Base-by-base conservation (phyloP, 1,284 basidiomycete genomes). In the Ceratobasidium sp. region DNA sequence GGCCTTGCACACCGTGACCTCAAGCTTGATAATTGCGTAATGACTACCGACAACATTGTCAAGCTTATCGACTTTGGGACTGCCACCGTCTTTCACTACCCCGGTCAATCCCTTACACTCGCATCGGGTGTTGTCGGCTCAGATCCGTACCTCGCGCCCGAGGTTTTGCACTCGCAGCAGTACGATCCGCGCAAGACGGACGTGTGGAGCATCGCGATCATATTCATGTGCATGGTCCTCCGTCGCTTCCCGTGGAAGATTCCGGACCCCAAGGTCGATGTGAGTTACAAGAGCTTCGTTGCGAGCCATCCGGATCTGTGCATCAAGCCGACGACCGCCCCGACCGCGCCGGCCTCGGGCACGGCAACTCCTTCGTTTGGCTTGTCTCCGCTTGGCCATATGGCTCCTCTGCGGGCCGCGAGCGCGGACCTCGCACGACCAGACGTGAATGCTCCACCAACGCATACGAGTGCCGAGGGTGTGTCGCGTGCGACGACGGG, bases 1-100 rank as follows among this genome's bases (percentile, higher is more conserved):
- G 98, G 98, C 47, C 90, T 99, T 41, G 98, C 98, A 1, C 98
- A 99, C 80, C 93, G 98, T 47, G 98, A 99, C 82, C 88, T 99
- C 82, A 99, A 99, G 83, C 91, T 99, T 76, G 98, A 99, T 85
- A 99, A 99, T 82, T 99, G 98, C 81, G 98, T 99, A 83, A 98
- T 99, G 94, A 98, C 94, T 32, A 85, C 86, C 2, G 87, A 91
- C 79, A 96, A 98, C 80, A 89, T 98, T 77, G 94, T 99, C 85
- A 99, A 99, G 83, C 88, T 99, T 76, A 99, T 99, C 83, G 98
- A 99, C 83, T 99, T 99, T 83, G 98, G 98, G 61, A 99, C 98
- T 0, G 98, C 98, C 16, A 97, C 96, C 73, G 97, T 99, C 72
- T 99, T 99, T 85, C 95, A 98, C 79, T 98, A 98, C 79, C 98